Base-by-base conservation (phyloP, 768 basidiomycete genomes). In the Leccinum imitatum region DNA sequence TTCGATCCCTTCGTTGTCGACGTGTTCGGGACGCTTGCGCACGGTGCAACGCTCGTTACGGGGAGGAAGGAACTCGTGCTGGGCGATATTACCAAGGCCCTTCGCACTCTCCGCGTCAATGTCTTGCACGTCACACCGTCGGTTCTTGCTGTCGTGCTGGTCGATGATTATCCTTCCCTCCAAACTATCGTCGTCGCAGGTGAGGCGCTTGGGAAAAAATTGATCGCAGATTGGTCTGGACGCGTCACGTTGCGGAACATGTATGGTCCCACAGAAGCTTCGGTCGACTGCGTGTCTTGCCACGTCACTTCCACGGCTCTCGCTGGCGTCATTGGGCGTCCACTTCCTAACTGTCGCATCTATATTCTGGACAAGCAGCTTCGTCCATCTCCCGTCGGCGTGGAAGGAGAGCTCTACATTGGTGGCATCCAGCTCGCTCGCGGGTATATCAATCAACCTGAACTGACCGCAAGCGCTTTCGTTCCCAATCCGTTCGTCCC, bases 181-280 rank as follows among this genome's bases (percentile, higher is more conserved):
- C 53, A 68, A 23, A 71, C 69, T 9, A 52, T 74, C 19, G 68
- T 74, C 13, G 72, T 74, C 19, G 66, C 66, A 1, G 66, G 66
- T 15, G 66, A 67, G 50, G 66, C 66, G 9, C 66, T 67, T 8
- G 60, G 66, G n/a, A 67, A 62, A 51, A 67, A 67, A 23, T 54
- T 67, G 9, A 62, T 67, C n/a, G 58, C 67, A 50, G 65, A 68
- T 30, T 73, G 68, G 70, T 68, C 65, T 2, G 58, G 59, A 35
- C 65, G 50, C 3, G 69, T 75, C 53, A 65, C 58, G 27, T 48
- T 74, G 37, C 71, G 66, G 44, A 74, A 74, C 60, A 73, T 70
- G 68, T 75, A 75, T 48, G 73, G 72, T n/a, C 73, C 73, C 11
- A 74, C 73, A 6, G 73, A 74, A 51, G 67, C 73, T 39, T 59